phyloP scores from a whole-genome alignment of 331 rosid genomes.

The Rosa hybrid region DNA sequence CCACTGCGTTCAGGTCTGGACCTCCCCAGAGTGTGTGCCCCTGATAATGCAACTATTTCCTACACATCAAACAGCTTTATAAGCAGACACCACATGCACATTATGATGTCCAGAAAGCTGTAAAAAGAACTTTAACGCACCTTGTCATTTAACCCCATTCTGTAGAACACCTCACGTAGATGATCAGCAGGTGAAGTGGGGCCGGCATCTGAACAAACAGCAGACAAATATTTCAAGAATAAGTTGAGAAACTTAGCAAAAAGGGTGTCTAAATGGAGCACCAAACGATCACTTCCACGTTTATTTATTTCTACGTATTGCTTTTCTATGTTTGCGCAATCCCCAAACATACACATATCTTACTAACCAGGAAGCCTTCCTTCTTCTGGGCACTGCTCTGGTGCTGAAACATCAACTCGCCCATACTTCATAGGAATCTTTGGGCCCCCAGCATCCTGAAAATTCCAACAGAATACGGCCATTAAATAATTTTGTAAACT shows the following conservation, averaged over 20 bases:
- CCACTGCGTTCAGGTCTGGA: constrained; percentile 98
- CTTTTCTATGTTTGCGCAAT: neutral
- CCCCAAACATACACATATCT: neutral
- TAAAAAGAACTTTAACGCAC: constrained; percentile 32
- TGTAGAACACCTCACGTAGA: constrained; percentile 85
- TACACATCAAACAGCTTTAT: constrained; percentile 37
- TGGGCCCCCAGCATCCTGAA: constrained; percentile 97
- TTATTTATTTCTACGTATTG: neutral
- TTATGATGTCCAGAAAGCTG: constrained; percentile 2
- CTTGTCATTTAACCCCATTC: constrained; percentile 94
- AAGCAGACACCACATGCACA: constrained; percentile 28
- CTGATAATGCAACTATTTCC: constrained; percentile 98
- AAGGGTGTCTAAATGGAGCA: neutral
- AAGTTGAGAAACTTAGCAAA: neutral
- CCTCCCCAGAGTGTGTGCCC: constrained; percentile 97
- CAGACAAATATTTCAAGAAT: neutral
- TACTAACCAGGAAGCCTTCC: constrained; percentile 93
- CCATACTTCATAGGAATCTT: constrained; percentile 97
- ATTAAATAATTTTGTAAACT: constrained; percentile 20
- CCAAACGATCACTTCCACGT: neutral
- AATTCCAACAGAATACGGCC: constrained; percentile 18
- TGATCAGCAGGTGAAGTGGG: constrained; percentile 98
- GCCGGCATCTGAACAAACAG: constrained; percentile 64
- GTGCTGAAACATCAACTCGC: constrained; percentile 68
- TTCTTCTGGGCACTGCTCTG: constrained; percentile 94